Base-by-base conservation (phyloP, 441 rosid species). In the Gossypium schwendimanii region DNA sequence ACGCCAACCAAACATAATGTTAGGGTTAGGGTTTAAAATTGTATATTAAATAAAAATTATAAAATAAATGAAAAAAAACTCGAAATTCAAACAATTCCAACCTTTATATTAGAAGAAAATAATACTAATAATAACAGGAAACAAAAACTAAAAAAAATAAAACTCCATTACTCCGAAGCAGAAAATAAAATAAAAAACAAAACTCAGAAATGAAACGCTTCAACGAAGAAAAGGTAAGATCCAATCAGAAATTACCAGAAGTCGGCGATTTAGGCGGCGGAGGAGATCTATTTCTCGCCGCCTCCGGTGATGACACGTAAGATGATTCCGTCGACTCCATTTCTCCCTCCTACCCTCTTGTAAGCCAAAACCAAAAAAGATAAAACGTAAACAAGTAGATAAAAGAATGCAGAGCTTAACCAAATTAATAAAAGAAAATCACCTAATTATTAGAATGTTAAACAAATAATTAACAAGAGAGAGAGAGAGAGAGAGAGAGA, bases 271-370 rank as follows among this genome's bases (percentile, higher is more conserved):
- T 81, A 6, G 85, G 89, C 81, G 78, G 89, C 81, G 81, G 93
- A 28, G 88, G 86, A 75, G 97, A 86, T 83, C 97, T 81, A 79
- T 83, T 83, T 52, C 83, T 81, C 28, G 73, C 84, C 63, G 80
- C 86, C 87, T 90, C 98, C 20, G 98, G 92, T 15, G 95, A 89
- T 41, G 90, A 88, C 26, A 87, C 84, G 76, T 88, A 92, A 59
- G 94, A 91, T 59, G 96, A 89, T 77, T 94, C 99, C 39, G 92
- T 91, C 59, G 97, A 91, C 77, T 91, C 99, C 99, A 94, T 94
- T 81, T 36, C 49, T 28, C 57, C 20, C 50, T 15, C 6, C 58
- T 10, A 47, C 18, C 41, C 58, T 47, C 62, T 53, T 53, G 26
- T 15, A 31, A 26, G 24, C 44, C 62, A 61, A 71, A 28, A 61